Evolutionary conservation across 2,329 filamentous ascomycete genomes (phyloP).

Genomic region (Trichoderma koningiopsis): DNA sequence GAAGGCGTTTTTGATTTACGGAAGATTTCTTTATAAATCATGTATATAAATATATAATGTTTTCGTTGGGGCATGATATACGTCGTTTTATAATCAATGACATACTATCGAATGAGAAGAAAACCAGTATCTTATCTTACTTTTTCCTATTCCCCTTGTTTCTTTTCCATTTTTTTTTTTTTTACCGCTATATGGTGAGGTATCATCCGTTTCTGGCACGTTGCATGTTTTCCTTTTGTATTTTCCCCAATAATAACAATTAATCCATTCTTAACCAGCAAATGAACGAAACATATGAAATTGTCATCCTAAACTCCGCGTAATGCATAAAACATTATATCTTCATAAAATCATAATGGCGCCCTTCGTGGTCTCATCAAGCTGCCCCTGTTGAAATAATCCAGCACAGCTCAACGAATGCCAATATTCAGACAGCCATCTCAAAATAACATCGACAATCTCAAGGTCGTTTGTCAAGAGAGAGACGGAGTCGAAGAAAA

Average conservation of each 20-base stretch:
- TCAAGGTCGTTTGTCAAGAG: neutral
- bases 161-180: neutral
- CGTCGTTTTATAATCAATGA: constrained; percentile 10
- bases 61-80: neutral
- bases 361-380: neutral
- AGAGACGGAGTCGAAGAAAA: neutral
- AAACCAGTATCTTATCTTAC: neutral
- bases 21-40: constrained; percentile 19
- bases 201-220: neutral
- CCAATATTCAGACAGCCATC: neutral
- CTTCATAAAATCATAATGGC: neutral
- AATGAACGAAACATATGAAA: neutral
- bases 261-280: neutral
- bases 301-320: neutral
- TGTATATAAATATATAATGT: constrained; percentile 13
- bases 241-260: neutral
- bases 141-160: neutral
- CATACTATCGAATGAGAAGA: constrained; percentile 3
- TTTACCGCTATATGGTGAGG: neutral
- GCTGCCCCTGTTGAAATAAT: neutral
- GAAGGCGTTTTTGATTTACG: constrained; percentile 26
- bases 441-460: neutral
- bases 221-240: neutral
- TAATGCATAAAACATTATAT: neutral
- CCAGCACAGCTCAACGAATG: neutral